Evolutionary conservation across 495 filamentous ascomycete genomes (phyloP), one percentile per base, ranked within the genome.

Genomic region (Penicillium fimorum): DNA sequence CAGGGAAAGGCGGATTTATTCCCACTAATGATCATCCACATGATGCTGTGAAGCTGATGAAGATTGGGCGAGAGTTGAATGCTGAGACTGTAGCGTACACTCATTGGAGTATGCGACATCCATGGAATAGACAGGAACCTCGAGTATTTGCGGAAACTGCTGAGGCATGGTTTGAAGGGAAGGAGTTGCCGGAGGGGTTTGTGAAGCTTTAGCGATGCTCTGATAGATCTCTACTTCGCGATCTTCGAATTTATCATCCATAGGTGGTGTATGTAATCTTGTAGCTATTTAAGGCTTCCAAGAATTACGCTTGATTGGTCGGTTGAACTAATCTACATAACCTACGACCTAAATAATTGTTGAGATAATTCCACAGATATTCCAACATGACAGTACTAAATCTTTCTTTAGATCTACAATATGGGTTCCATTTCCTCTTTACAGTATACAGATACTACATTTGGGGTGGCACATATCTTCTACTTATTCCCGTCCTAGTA

Each of bases 111-210:
- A 51, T 60, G 48, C 17, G 57, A 29, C 61, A 63, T 63, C 44
- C 57, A 6, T 63, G 61, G 57, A 55, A 50, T 51, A 33, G 53
- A 9, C 54, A 61, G 20, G 55, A 40, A 18, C 59, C 59, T 5
- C 22, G 22, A 33, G 9, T 61, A 7, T 61, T 61, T 58, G 59
- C 59, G 10, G 47, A 53, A 24, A 50, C 59, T 6, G 55, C 30
- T 5, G 22, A 4, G 10, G 59, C 53, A 13, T 61, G 59, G 58
- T 43, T 61, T 57, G 52, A 44, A 18, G 9, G 13, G 7, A 27
- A 12, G 27, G 52, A 55, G 38, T 12, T 55, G 12, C 52, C 52
- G 1, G 42, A 17, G 79, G 67, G 42, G 4, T 55, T 55, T 47
- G 35, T 46, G 2, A 46, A 46, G 43, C 43, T 46, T 46, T 29